Evolutionary conservation across 2,329 filamentous ascomycete species (phyloP).

Genomic region (Ascochyta pisi): DNA sequence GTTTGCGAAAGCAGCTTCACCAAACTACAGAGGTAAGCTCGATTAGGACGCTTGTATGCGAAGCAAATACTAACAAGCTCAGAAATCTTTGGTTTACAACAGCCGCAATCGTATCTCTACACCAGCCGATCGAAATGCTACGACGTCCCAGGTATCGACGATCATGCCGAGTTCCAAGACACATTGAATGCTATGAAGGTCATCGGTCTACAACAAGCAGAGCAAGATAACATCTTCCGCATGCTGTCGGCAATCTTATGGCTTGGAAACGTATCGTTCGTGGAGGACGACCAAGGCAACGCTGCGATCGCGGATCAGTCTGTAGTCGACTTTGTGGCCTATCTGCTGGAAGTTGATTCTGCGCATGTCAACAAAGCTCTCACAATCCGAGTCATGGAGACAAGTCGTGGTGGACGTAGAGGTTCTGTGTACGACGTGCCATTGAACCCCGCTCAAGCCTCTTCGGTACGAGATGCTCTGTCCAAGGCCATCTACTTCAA

Average conservation of each 20-base stretch:
- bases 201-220: slow-evolving; percentile 84
- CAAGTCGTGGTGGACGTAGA: slow-evolving; percentile 68
- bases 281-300: slow-evolving; percentile 87
- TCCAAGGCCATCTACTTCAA: slow-evolving; percentile 98
- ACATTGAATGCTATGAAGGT: slow-evolving; percentile 93
- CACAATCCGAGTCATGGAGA: slow-evolving; percentile 85
- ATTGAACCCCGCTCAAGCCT: slow-evolving; percentile 85
- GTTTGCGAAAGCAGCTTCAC: slow-evolving; percentile 93
- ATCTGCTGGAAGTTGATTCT: slow-evolving; percentile 86
- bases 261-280: slow-evolving; percentile 92
- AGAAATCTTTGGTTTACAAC: slow-evolving; percentile 88
- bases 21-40: slow-evolving; percentile 71
- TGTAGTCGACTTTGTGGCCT: slow-evolving; percentile 92
- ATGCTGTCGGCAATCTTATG: slow-evolving; percentile 92
- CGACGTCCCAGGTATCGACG: slow-evolving; percentile 93
- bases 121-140: slow-evolving; percentile 94
- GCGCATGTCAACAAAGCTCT: slow-evolving; percentile 83
- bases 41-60: neutral
- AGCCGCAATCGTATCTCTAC: slow-evolving; percentile 90
- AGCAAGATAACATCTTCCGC: slow-evolving; percentile 96
- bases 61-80: slow-evolving; percentile 22
- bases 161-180: slow-evolving; percentile 85
- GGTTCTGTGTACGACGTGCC: slow-evolving; percentile 76
- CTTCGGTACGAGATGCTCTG: slow-evolving; percentile 85
- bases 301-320: slow-evolving; percentile 86